Evolutionary conservation across 495 filamentous ascomycete species (phyloP), one percentile per base, ranked within the genome.

Genomic region (Physcia stellaris): DNA sequence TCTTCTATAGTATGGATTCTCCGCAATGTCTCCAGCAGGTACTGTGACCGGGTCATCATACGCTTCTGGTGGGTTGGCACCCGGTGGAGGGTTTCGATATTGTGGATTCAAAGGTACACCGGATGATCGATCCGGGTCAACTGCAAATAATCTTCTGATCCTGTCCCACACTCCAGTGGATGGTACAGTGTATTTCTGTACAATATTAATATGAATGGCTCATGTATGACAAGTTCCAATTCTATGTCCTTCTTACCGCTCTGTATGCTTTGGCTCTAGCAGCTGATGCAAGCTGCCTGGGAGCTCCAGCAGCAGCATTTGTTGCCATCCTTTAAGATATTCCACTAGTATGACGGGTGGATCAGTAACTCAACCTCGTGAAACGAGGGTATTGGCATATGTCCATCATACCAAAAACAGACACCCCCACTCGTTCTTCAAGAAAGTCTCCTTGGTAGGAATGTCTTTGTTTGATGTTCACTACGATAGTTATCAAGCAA

Each of bases 1-100:
- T 40, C 90, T 86, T 65, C 92, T 92, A 83, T 86, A 98, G 73
- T 98, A 98, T 27, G 90, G 75, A 61, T 98, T 98, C 54, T 93
- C 90, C 49, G 90, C 90, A 46, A 98, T 75, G 59, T 99, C 90
- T 39, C 75, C 86, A 2, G 90, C 83, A n/a, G 92, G 90, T 0
- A 82, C 24, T 10, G 88, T 95, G 34, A 92, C 83, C 12, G 86
- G 86, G 54, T 96, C 92, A 56, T 83, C 76, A 62, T 94, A 98
- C 20, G 58, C 55, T 17, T 70, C 53, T 19, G 92, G 86, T 49
- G 84, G 78, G 54, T 79, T 65, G 44, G 71, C 67, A 46, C 85
- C 90, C 5, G 92, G 92, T 0, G 86, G 63, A 26, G 90, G 88
- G 57, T 83, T 79, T 42, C 92, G 87, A 69, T 71, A 94, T 63